Evolutionary conservation across 495 filamentous ascomycete species (phyloP), one percentile per base, ranked within the genome.

Genomic region (Entonaema liquescens): DNA sequence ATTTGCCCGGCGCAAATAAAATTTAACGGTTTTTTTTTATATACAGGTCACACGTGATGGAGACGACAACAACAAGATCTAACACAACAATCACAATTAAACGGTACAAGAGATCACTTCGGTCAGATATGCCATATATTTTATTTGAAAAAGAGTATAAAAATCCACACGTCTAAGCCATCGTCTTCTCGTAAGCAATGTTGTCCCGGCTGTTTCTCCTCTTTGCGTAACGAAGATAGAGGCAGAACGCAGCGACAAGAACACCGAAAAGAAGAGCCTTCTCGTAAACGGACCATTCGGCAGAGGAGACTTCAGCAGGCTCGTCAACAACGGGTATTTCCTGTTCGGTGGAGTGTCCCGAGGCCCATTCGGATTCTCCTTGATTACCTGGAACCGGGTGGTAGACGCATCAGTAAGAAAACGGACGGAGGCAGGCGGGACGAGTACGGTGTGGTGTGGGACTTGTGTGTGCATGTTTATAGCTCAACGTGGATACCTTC

Each of bases 401-500:
- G 35, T 72, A 64, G 64, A 75, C 56, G 74, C 70, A 76, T 76
- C 76, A 78, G 76, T 74, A 65, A 74, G 72, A 73, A 72, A 60
- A 68, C 72, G 61, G 61, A 70, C 35, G 67, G 70, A 71, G 67
- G 53, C 58, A 55, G 62, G 67, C 59, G 67, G 65, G 17, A 53
- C 59, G 59, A 65, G 31, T 44, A 36, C 26, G n/a, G 47, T 58
- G 47, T 58, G 68, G 54, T 62, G 42, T 62, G 65, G 65, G 61
- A 60, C 31, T 70, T 42, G 49, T 66, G 47, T 61, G 29, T 42
- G 15, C 17, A 40, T 68, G 73, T 85, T 87, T 93, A 98, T 81
- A 98, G 92, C 82, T 98, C 95, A 82, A 90, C 89, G 81, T 96
- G 92, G 87, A 92, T 98, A 99, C 95, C 95, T 99, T 98, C 94